phyloP scores from a whole-genome alignment of 1,284 basidiomycete species.

The Cerrena zonata region DNA sequence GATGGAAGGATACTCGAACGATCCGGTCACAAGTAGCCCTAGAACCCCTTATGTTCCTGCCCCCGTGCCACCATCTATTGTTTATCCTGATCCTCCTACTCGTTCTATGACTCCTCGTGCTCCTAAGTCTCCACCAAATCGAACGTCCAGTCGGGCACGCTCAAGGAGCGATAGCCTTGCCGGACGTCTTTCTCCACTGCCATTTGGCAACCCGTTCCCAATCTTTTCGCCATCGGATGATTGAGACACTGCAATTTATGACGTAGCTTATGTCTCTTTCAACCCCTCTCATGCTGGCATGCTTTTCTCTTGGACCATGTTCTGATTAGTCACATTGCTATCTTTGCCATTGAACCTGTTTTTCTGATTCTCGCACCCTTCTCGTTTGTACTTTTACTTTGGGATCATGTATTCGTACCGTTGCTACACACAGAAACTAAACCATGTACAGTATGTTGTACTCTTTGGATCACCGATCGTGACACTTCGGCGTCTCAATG shows the following conservation, averaged over 20 bases:
- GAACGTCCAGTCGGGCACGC: background rate
- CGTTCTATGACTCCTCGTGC: constrained; percentile 2
- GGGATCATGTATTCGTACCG: background rate
- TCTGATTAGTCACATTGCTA: background rate
- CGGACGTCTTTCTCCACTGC: constrained; percentile 3
- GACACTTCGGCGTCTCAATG: background rate
- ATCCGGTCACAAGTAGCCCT: background rate
- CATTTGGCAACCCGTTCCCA: constrained; percentile 1
- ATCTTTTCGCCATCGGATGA: constrained; percentile 2
- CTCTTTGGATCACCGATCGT: background rate
- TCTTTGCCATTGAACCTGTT: background rate
- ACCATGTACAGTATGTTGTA: background rate
- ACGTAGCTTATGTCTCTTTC: background rate
- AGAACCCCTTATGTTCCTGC: constrained; percentile 9
- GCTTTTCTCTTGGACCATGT: background rate
- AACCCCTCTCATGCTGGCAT: background rate
- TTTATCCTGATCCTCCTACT: constrained; percentile 13
- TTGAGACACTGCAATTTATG: background rate
- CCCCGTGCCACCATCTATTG: constrained; percentile 10
- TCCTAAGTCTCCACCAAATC: background rate
- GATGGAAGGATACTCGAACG: background rate
- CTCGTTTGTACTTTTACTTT: background rate
- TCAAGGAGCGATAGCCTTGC: background rate
- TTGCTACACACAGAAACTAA: background rate
- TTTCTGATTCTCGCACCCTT: background rate